Percentiles rank a stretch among this genome's conserved stretches.
phyloP scores from a whole-genome alignment of 768 basidiomycete species.

The Antrodiella citrinella region DNA sequence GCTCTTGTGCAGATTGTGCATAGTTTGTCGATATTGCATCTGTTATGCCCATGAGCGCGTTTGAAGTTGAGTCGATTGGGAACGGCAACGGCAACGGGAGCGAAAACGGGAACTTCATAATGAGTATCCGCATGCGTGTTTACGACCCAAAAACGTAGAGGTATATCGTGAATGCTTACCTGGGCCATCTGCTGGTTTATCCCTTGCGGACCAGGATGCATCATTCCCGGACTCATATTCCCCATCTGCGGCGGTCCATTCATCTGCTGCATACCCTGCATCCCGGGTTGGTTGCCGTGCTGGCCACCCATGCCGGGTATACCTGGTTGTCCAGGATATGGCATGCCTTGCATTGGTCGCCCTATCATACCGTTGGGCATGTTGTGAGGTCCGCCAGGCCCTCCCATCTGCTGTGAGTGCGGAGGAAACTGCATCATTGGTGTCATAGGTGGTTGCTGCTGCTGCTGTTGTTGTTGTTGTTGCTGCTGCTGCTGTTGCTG shows the following conservation, averaged over 20 bases:
- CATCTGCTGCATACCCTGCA: constrained; percentile 26
- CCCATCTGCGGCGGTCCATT: constrained; percentile 18
- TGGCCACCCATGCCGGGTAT: constrained; percentile 20
- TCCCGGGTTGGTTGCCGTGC: constrained; percentile 16
- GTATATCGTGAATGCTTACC: constrained; percentile 25
- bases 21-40: constrained; percentile 30
- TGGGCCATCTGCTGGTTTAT: constrained; percentile 10
- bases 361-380: constrained; percentile 35
- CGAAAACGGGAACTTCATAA: neutral
- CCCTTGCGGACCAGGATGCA: constrained; percentile 18
- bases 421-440: constrained; percentile 28
- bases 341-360: constrained; percentile 23
- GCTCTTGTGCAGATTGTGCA: constrained; percentile 30
- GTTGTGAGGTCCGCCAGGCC: constrained; percentile 23
- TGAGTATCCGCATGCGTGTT: constrained; percentile 27
- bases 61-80: neutral
- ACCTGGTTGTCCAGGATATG: constrained; percentile 16
- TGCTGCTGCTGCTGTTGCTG: constrained; percentile 12
- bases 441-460: constrained; percentile 27
- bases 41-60: constrained; percentile 2
- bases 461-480: constrained; percentile 18
- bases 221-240: constrained; percentile 32
- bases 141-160: neutral
- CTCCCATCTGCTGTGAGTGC: constrained; percentile 15
- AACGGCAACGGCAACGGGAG: neutral